Evolutionary conservation across 306 rosid genomes (phyloP).

Genomic region (Castanea crenata): DNA sequence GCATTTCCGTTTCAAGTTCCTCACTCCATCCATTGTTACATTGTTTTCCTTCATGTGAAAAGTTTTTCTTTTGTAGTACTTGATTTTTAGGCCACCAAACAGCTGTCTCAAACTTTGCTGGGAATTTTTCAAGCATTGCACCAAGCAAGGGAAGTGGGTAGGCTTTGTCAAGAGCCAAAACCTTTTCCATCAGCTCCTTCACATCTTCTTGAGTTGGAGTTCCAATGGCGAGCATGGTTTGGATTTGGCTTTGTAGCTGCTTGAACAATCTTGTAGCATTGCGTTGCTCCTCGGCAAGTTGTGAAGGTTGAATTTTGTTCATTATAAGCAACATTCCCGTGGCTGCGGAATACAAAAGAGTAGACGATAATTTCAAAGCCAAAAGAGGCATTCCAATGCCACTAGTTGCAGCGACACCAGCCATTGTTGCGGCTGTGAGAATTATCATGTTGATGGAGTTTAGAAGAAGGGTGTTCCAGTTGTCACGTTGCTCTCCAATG

Average conservation of each 20-base stretch:
- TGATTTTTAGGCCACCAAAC: slow-evolving; percentile 69
- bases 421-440: slow-evolving; percentile 62
- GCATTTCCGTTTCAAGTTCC: slow-evolving; percentile 52
- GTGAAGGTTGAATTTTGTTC: slow-evolving; percentile 84
- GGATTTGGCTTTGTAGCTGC: slow-evolving; percentile 40
- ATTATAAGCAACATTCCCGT: slow-evolving; percentile 54
- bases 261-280: slow-evolving; percentile 64
- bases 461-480: slow-evolving; percentile 64
- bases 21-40: slow-evolving; percentile 56
- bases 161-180: slow-evolving; percentile 69
- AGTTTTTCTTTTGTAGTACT: background rate
- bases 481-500: slow-evolving; percentile 58
- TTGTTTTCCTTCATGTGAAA: background rate
- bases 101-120: slow-evolving; percentile 53
- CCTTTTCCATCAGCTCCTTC: slow-evolving; percentile 40
- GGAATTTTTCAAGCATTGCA: slow-evolving; percentile 75
- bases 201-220: slow-evolving; percentile 42
- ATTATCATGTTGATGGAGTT: slow-evolving; percentile 79
- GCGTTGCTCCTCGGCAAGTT: slow-evolving; percentile 79
- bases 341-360: slow-evolving; percentile 59
- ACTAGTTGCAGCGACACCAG: slow-evolving; percentile 39
- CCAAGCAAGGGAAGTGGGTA: slow-evolving; percentile 83
- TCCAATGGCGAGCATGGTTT: slow-evolving; percentile 33
- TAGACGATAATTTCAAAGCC: slow-evolving; percentile 54
- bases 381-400: slow-evolving; percentile 30